Base-by-base conservation (phyloP, 148 eudicot species). In the Rhododendron ovatum region DNA sequence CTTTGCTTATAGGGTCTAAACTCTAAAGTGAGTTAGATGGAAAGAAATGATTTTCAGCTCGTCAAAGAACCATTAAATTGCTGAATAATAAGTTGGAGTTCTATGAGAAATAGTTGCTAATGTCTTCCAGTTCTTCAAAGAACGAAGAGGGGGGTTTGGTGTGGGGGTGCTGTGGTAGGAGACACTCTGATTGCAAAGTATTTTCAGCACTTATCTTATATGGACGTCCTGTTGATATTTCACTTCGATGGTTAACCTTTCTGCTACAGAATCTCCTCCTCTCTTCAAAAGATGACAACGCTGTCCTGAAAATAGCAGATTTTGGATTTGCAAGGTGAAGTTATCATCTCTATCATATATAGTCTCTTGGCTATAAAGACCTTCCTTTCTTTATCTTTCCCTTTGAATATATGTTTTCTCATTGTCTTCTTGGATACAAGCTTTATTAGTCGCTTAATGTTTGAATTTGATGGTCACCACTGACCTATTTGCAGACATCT, bases 251-350 rank as follows among this genome's bases (percentile, higher is more conserved):
- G 57, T 18, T 84, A 22, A 89, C 71, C 45, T 85, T 85, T 87
- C 20, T 89, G 82, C 76, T 85, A 90, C 96, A 96, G 99, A 96
- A 96, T 90, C 94, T 96, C 50, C 96, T 96, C 63, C 94, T 96
- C 78, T 90, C 93, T 78, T 80, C 94, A 63, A 93, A 90, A 71
- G 91, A 87, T 82, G 92, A 91, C 73, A 91, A 88, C 47, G 90
- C 96, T 83, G 90, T 88, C 88, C 87, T 96, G 90, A 96, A 96
- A 94, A 95, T 96, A 89, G 99, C 99, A 86, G 98, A 96, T 92
- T 96, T 96, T 88, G 99, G 99, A 45, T 96, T 96, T 88, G 99
- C 99, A 55, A 94, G 99, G 99, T 96, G 92, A 85, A 81, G 78
- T 81, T 50, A 41, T 82, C 78, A 41, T 53, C 28, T 33, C 17